A percentile compares a stretch with the other conserved stretches of the same genome.
Conservation (phyloP, 2,329 filamentous ascomycete genomes). For the Orbilia quercus region DNA sequence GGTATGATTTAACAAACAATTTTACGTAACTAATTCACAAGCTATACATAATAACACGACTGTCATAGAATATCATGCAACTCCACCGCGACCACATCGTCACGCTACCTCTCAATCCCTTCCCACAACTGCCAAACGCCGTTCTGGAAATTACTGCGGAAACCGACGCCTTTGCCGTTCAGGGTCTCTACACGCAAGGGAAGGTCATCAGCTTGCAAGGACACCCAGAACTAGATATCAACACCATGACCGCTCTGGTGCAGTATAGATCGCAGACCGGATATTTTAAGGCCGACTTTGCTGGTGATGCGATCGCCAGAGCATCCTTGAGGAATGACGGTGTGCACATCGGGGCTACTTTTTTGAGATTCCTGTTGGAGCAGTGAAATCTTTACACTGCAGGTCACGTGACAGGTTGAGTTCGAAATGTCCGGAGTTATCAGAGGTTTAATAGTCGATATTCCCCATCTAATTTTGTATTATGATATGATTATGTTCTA, state of each 20-base stretch:
- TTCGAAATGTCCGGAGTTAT: conserved; percentile 5
- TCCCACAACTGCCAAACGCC: conserved; percentile 69
- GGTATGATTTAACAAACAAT: conserved; percentile 17
- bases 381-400: background rate
- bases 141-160: conserved; percentile 72
- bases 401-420: background rate
- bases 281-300: conserved; percentile 76
- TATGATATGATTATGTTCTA: background rate
- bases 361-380: conserved; percentile 76
- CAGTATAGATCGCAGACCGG: conserved; percentile 73
- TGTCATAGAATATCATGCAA: conserved; percentile 78
- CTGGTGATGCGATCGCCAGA: conserved; percentile 74
- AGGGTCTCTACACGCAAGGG: conserved; percentile 78
- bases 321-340: conserved; percentile 80
- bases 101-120: conserved; percentile 50
- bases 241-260: conserved; percentile 77
- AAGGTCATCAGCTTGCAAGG: conserved; percentile 82
- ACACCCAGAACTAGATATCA: conserved; percentile 82
- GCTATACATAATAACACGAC: too few species aligned
- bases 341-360: conserved; percentile 76
- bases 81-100: conserved; percentile 86
- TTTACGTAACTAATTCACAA: too few species aligned
- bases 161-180: conserved; percentile 76
- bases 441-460: background rate
- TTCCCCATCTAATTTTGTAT: conserved; percentile 4